Evolutionary conservation across 345 rosid genomes (phyloP), one percentile per base, ranked within the genome.

Genomic region (Leavenworthia alabamica): DNA sequence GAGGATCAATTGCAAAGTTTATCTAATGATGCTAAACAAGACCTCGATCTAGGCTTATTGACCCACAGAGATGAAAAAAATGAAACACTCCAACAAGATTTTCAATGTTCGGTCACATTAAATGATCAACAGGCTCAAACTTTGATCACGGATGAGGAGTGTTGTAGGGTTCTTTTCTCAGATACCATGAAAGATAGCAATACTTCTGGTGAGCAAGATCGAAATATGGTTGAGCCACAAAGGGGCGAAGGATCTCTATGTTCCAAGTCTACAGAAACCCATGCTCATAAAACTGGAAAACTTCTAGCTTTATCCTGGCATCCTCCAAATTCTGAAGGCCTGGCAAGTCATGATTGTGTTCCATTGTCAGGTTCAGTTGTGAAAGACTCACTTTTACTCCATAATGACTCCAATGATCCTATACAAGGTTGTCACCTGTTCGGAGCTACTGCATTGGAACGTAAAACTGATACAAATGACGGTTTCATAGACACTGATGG

Each of bases 131-230:
- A 76, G 62, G 84, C 82, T 48, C 78, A 78, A 27, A 67, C 83
- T 50, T 71, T 87, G 77, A 75, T 86, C 72, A 73, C 96, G 11
- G 96, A 93, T 69, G 96, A 86, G 64, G 97, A 90, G 73, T 90
- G 91, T 64, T 89, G 96, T 72, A 76, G 81, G 80, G 75, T 78
- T 65, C 81, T 90, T 69, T 86, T 93, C 49, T 75, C 82, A 6
- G 94, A 89, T 61, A 79, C 75, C 65, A 57, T 71, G 52, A 80
- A 62, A 29, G 77, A 73, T 62, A 72, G 66, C 47, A 47, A 56
- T 49, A 74, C 78, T 64, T 55, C 83, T 53, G 81, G 58, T 48
- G 64, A 73, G 11, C 67, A 77, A 61, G 79, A 68, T 56, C 67
- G 68, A 53, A 72, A 72, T 53, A 59, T 75, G 67, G 62, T 58